These are phyloP conservation scores for Agrocybe chaxingu DNA, from an alignment of 768 basidiomycete genomes.

Conservation along the genomic window DNA sequence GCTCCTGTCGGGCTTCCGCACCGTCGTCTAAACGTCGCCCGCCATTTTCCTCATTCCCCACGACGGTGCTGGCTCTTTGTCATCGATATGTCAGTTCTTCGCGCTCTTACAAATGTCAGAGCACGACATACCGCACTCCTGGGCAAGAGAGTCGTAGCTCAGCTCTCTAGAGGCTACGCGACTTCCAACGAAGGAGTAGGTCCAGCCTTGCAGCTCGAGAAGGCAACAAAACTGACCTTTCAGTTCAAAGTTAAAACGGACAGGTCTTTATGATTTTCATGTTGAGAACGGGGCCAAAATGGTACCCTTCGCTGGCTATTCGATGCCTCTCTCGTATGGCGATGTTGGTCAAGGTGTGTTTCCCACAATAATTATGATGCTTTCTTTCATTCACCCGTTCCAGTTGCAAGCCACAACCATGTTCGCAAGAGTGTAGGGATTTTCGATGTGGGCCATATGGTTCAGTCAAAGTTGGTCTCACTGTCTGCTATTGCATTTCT, in stretches of 20 bases:
- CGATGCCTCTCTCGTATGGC: conserved; percentile 90
- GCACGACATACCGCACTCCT: not conserved
- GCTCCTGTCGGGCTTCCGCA: not conserved
- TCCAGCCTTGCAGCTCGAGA: not conserved
- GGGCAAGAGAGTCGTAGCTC: conserved; percentile 2
- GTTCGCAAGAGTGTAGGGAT: conserved; percentile 80
- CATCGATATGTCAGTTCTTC: conserved; percentile 16
- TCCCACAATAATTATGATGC: conserved; percentile 5
- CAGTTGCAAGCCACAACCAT: conserved; percentile 89
- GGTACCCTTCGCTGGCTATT: conserved; percentile 94
- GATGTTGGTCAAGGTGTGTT: conserved; percentile 72
- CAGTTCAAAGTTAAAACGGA: conserved; percentile 45
- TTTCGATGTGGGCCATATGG: conserved; percentile 99
- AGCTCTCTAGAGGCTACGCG: conserved; percentile 16
- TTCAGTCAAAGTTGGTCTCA: conserved; percentile 73
- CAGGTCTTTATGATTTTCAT: conserved; percentile 89
- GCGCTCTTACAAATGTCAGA: conserved; percentile 11
- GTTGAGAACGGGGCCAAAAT: conserved; percentile 81
- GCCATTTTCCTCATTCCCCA: no score
- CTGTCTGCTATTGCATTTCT: not conserved
- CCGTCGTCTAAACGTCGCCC: no score
- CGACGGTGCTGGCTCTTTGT: no score
- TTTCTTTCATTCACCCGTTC: conserved; percentile 5
- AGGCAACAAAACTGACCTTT: conserved; percentile 2
- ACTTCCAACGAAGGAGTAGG: conserved; percentile 18